Base-by-base conservation (phyloP, 2,329 filamentous ascomycete genomes). In the Tolypocladium tropicale region DNA sequence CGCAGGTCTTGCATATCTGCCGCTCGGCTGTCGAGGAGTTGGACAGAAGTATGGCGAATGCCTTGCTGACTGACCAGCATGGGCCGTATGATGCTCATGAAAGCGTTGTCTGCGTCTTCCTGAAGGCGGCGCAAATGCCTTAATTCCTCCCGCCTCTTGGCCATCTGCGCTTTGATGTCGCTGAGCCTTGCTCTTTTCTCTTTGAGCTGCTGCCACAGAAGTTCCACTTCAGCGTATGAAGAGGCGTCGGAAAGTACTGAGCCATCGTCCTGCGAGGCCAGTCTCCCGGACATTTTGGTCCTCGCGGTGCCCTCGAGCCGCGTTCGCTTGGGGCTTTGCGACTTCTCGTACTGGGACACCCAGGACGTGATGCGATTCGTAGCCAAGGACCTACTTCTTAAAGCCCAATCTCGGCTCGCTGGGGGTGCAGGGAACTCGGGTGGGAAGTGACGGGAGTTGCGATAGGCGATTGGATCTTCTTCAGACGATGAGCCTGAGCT, bases 31-130 rank as follows among this genome's bases (percentile, higher is more conserved):
- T 69, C 62, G 16, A 75, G 56, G 1, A 63, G 41, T 12, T 64
- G 59, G 6, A 61, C 53, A 1, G 66, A 59, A 16, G 63, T 58
- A 9, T 60, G 57, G 10, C 59, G 54, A 25, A 59, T 52, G 25
- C 62, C 60, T 16, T 58, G 57, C 23, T 63, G 64, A 51, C 61
- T 66, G 23, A 73, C 62, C 4, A 75, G 62, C 28, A 74, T 63
- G 0, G 70, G 72, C 4, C 73, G 67, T 23, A 75, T 59, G 18
- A 70, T 59, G 32, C 66, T 65, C 72, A 75, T 74, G 50, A 75
- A 73, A 1, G 64, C 64, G 58, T 75, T 74, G 52, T 75, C 74
- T 6, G 70, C 66, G 30, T 68, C 64, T 41, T 72, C 68, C 53
- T 67, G 71, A 28, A 58, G 61, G 21, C 60, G 66, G 1, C 73